These are phyloP conservation scores for Parastagonospora avenae DNA, from an alignment of 2,329 filamentous ascomycete genomes.

Conservation along the genomic window DNA sequence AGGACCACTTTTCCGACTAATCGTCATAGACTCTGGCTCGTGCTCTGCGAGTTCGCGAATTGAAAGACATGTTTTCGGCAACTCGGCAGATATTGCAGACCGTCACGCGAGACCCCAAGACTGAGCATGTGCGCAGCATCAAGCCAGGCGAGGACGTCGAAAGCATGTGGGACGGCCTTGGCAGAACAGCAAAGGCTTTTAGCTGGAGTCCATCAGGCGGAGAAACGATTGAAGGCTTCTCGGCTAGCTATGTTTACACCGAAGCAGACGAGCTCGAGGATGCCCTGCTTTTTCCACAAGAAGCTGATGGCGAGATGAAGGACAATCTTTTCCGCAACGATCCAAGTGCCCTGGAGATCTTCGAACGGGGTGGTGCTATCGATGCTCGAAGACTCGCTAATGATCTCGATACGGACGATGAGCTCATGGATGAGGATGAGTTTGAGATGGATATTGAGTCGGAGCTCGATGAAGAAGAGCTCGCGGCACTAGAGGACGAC, in stretches of 20 bases:
- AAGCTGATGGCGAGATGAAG: slow-evolving; percentile 23
- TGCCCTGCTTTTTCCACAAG: slow-evolving; percentile 49
- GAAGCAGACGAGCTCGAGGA: slow-evolving; percentile 51
- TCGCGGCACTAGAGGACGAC: slow-evolving; percentile 12
- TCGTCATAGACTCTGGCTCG: slow-evolving; percentile 41
- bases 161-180: slow-evolving; percentile 44
- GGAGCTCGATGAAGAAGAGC: slow-evolving; percentile 7
- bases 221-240: slow-evolving; percentile 24
- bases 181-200: slow-evolving; percentile 17
- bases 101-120: slow-evolving; percentile 42
- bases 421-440: slow-evolving; percentile 12
- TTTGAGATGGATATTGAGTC: slow-evolving; percentile 7
- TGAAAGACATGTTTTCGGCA: slow-evolving; percentile 40
- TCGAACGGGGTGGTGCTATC: slow-evolving; percentile 17
- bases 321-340: slow-evolving; percentile 24
- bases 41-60: slow-evolving; percentile 39
- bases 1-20: not conserved
- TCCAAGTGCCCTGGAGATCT: slow-evolving; percentile 29
- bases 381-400: slow-evolving; percentile 20
- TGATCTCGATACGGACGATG: slow-evolving; percentile 26
- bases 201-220: slow-evolving; percentile 10
- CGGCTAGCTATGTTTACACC: slow-evolving; percentile 38
- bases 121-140: slow-evolving; percentile 44
- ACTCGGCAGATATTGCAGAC: slow-evolving; percentile 46
- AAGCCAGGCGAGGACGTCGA: slow-evolving; percentile 39